Percentiles rank a stretch among this genome's conserved stretches.
phyloP scores from a whole-genome alignment of 1,284 basidiomycete genomes.

The Puccinia polysora region DNA sequence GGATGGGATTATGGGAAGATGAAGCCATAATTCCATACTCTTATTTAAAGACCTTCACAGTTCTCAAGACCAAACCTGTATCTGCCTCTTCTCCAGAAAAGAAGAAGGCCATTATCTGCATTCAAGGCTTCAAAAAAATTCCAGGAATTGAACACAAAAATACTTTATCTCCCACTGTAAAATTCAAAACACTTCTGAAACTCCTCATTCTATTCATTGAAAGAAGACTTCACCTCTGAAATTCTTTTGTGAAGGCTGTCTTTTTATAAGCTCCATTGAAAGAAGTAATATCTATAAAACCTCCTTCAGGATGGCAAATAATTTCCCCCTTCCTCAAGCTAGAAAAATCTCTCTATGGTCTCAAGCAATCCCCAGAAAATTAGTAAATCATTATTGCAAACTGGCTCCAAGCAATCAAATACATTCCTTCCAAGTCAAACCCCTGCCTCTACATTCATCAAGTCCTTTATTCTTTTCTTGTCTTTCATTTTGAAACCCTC shows the following conservation, averaged over 20 bases:
- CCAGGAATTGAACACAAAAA: not conserved
- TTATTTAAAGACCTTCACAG: not conserved
- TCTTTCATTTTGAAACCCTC: not conserved
- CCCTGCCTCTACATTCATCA: not conserved
- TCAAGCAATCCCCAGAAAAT: not conserved
- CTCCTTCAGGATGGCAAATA: constrained; percentile 45
- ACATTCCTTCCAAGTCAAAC: not conserved
- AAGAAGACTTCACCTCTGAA: constrained; percentile 45
- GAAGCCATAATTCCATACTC: too few relatives aligned
- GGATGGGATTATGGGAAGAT: too few relatives aligned
- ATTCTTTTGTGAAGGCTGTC: constrained; percentile 56
- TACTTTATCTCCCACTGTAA: not conserved
- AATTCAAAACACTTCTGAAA: not conserved
- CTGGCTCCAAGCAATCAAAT: not conserved
- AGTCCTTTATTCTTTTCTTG: not conserved
- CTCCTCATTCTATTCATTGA: not conserved
- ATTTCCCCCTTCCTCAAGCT: constrained; percentile 1
- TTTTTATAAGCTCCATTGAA: constrained; percentile 48
- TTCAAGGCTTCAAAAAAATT: not conserved
- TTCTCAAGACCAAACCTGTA: not conserved
- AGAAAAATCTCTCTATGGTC: not conserved
- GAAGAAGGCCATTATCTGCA: not conserved
- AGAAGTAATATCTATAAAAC: constrained; percentile 54
- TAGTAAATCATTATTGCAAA: not conserved
- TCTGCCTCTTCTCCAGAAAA: not conserved